Conservation (phyloP, 2,329 filamentous ascomycete species). For the Sporothrix pallida region DNA sequence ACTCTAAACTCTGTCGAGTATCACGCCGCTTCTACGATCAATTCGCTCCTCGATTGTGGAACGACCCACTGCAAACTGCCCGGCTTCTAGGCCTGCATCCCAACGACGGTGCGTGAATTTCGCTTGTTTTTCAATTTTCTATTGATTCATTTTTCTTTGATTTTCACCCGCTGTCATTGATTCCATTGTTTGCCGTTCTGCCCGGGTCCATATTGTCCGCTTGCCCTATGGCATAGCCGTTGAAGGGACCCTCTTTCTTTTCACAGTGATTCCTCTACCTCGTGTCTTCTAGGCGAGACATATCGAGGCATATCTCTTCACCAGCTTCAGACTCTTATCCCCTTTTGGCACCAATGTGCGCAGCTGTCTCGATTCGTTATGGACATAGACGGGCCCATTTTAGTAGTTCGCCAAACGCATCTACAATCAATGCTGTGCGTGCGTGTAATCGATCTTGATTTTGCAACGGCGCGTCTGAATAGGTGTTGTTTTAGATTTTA, state of each 20-base stretch:
- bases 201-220: background rate
- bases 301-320: background rate
- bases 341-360: background rate
- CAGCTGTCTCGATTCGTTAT: background rate
- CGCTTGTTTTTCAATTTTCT: conserved; percentile 8
- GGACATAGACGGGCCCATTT: background rate
- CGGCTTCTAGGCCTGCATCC: conserved; percentile 51
- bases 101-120: conserved; percentile 42
- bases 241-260: conserved; percentile 1
- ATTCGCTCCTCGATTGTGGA: conserved; percentile 61
- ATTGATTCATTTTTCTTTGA: background rate
- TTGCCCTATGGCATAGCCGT: background rate
- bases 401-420: background rate
- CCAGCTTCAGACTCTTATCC: background rate
- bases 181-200: background rate
- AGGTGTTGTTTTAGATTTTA: background rate
- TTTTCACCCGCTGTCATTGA: background rate
- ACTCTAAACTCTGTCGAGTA: conserved; percentile 56
- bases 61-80: conserved; percentile 52
- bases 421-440: background rate
- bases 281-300: background rate
- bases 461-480: no score
- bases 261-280: background rate
- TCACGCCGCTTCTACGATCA: conserved; percentile 53
- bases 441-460: background rate